phyloP scores from a whole-genome alignment of 495 filamentous ascomycete species.

The Penicillium chermesinum region DNA sequence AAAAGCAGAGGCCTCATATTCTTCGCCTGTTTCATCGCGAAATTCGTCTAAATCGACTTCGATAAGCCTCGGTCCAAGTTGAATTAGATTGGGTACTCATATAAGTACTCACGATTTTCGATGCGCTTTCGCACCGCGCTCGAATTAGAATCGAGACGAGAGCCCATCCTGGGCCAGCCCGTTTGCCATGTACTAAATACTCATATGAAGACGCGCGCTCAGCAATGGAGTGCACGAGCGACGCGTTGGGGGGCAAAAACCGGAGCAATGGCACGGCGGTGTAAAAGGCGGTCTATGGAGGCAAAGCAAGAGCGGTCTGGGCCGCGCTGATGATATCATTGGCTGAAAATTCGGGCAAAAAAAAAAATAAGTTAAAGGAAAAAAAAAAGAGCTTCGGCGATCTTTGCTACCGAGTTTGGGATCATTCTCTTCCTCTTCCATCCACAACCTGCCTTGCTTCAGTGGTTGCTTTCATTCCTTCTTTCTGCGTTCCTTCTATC shows the following conservation, averaged over 20 bases:
- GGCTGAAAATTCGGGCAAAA: conserved; percentile 8
- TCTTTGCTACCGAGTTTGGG: conserved; percentile 21
- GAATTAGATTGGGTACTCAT: conserved; percentile 7
- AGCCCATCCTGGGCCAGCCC: conserved; percentile 62
- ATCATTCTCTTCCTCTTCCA: conserved; percentile 23
- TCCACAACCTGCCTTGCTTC: conserved; percentile 21
- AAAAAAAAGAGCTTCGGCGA: conserved; percentile 22
- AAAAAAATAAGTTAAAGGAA: conserved; percentile 25
- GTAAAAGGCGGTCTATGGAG: conserved; percentile 10
- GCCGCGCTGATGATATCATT: conserved; percentile 7
- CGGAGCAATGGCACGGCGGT: conserved; percentile 16
- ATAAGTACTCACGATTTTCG: conserved; percentile 61
- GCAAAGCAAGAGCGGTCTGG: conserved; percentile 23
- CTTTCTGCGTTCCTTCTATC: conserved; percentile 1
- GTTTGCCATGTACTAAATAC: conserved; percentile 14
- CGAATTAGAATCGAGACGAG: conserved; percentile 70
- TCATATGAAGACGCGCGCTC: conserved; percentile 8
- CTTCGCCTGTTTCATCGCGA: conserved; percentile 73
- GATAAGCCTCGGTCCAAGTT: conserved; percentile 10
- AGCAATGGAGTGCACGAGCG: conserved; percentile 6
- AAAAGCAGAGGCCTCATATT: conserved; percentile 83
- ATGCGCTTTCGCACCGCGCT: conserved; percentile 77
- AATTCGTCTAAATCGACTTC: conserved; percentile 45
- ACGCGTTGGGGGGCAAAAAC: conserved; percentile 22
- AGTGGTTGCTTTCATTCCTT: conserved; percentile 21